A percentile compares a stretch with the other conserved stretches of the same genome.
These are phyloP conservation scores for Claviceps citrina DNA, from an alignment of 2,329 filamentous ascomycete genomes.

Conservation along the genomic window DNA sequence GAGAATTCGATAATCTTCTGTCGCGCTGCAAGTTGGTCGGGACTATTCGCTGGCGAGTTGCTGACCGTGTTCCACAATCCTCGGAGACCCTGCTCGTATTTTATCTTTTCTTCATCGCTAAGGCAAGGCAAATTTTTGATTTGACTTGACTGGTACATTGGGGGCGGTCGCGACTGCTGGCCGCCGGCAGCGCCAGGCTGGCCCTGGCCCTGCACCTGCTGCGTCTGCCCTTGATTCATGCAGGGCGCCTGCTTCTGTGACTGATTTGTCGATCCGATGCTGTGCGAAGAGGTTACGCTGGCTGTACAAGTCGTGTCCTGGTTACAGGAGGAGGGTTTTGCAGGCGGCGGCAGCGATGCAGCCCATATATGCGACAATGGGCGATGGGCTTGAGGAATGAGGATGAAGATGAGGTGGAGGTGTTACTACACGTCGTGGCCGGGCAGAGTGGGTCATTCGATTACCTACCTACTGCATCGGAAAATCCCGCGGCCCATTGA, in stretches of 20 bases:
- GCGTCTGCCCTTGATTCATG: slow-evolving; percentile 15
- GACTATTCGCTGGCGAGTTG: slow-evolving; percentile 29
- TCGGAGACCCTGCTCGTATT: slow-evolving; percentile 42
- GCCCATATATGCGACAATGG: neutral
- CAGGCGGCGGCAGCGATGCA: neutral
- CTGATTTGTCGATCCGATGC: neutral
- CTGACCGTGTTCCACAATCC: slow-evolving; percentile 39
- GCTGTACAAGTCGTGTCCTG: neutral
- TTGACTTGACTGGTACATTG: slow-evolving; percentile 36
- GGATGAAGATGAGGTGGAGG: neutral
- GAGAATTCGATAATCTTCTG: slow-evolving; percentile 47
- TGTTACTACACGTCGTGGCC: neutral
- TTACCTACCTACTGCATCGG: too few species aligned
- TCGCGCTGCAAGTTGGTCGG: slow-evolving; percentile 34
- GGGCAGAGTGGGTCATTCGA: neutral
- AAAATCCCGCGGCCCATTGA: too few species aligned
- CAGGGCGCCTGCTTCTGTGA: neutral
- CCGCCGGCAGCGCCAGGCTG: slow-evolving; percentile 12
- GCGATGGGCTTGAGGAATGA: neutral
- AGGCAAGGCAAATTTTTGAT: slow-evolving; percentile 36
- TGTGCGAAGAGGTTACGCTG: neutral
- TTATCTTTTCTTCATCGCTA: slow-evolving; percentile 37
- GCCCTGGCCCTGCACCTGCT: slow-evolving; percentile 11
- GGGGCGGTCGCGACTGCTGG: slow-evolving; percentile 17
- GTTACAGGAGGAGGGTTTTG: neutral